Evolutionary conservation across 805 yeast species (phyloP), one percentile per base, ranked within the genome.

Genomic region (Candida khao-thaluensis): DNA sequence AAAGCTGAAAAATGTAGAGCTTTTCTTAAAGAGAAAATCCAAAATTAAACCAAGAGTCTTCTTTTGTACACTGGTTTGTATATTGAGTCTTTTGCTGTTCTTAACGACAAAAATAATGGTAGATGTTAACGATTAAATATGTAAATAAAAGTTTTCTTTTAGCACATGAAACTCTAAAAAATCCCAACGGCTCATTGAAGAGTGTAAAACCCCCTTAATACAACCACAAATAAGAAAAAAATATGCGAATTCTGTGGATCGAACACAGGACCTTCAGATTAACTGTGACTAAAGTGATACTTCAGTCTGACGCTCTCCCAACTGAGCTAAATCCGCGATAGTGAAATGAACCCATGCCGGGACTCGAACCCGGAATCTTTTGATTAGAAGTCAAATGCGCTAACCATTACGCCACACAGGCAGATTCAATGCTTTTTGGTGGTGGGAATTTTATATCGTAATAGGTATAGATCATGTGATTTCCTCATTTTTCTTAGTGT

Each of bases 201-300:
- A n/a, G n/a, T n/a, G n/a, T n/a, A n/a, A n/a, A n/a, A n/a, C n/a
- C n/a, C n/a, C n/a, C n/a, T n/a, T n/a, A 28, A 28, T 11, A 33
- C 14, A 33, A 15, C 3, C 11, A 34, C 5, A 34, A 14, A 25
- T n/a, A 25, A n/a, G 12, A 25, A 31, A 54, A 59, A 53, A 49
- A 34, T 37, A 50, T 74, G 79, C 79, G 77, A 72, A 59, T 72
- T 74, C 74, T 77, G 85, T 76, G 85, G 85, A 77, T 79, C 81
- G 85, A 80, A 81, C 85, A 77, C 85, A 77, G 81, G 84, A 79
- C 85, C 85, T 80, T 74, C 83, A 79, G 84, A 79, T 79, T 54
- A 54, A 51, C 56, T 56, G 55, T 18, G 57, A 57, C 62, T 50
- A 56, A 54, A 56, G 54, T 32, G 7, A 16, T 10, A 45, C 62